Evolutionary conservation across 805 yeast genomes (phyloP).

Genomic region (Ogataea wickerhamii): DNA sequence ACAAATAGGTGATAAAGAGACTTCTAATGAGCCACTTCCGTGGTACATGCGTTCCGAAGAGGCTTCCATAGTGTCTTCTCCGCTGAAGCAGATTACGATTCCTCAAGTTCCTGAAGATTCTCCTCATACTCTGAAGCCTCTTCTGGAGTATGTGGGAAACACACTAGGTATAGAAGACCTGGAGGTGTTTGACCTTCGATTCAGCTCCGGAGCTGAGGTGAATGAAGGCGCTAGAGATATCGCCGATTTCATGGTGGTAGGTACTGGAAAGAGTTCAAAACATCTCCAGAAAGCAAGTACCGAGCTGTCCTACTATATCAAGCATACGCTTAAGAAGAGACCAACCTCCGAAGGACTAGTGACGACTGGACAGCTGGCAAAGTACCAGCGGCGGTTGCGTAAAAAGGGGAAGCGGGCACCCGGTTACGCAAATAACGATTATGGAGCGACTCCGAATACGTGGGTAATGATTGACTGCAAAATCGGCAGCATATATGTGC

Average conservation of each 20-base stretch:
- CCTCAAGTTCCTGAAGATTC: constrained; percentile 60
- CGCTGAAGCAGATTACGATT: constrained; percentile 29
- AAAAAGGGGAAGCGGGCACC: constrained; percentile 53
- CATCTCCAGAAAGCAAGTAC: constrained; percentile 71
- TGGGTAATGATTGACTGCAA: constrained; percentile 82
- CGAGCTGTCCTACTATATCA: constrained; percentile 55
- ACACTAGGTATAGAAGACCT: constrained; percentile 68
- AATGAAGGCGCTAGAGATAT: constrained; percentile 34
- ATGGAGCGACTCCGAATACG: constrained; percentile 57
- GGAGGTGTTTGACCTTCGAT: constrained; percentile 58
- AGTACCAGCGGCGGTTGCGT: constrained; percentile 47
- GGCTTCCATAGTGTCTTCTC: constrained; percentile 25
- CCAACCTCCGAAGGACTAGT: constrained; percentile 71
- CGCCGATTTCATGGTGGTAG: constrained; percentile 54
- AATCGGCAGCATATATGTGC: constrained; percentile 61
- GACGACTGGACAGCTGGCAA: constrained; percentile 52
- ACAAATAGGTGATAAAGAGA: no score
- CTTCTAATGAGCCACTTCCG: constrained; percentile 19
- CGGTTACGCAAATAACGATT: constrained; percentile 52
- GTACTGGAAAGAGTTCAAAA: constrained; percentile 71
- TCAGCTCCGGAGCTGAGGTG: constrained; percentile 26
- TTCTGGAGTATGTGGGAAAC: constrained; percentile 46
- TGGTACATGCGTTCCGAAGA: constrained; percentile 35
- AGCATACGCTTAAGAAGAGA: constrained; percentile 42
- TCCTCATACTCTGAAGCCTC: constrained; percentile 47